phyloP scores from a whole-genome alignment of 257 asterid species.

The Lavandula angustifolia region DNA sequence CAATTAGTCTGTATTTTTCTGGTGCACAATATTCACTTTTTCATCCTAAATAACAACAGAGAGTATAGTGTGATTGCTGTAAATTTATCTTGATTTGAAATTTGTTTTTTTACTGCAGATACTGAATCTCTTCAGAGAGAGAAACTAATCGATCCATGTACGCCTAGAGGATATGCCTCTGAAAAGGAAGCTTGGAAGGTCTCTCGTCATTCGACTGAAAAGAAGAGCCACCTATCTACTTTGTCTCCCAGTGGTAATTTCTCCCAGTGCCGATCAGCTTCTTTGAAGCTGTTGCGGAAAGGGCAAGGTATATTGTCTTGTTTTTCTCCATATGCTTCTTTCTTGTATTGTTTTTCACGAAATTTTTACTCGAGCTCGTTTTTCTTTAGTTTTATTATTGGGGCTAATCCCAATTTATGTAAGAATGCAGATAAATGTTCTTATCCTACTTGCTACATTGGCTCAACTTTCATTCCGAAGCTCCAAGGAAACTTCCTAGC shows the following conservation, averaged over 20 bases:
- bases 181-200: slow-evolving; percentile 43
- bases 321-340: neutral
- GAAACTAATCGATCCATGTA: slow-evolving; percentile 76
- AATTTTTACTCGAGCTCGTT: neutral
- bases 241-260: slow-evolving; percentile 85
- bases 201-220: slow-evolving; percentile 52
- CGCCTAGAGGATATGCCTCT: slow-evolving; percentile 76
- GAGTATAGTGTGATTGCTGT: neutral
- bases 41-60: neutral
- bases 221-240: slow-evolving; percentile 45
- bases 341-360: neutral
- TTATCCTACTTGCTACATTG: slow-evolving; percentile 60
- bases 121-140: slow-evolving; percentile 45
- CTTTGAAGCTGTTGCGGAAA: slow-evolving; percentile 71
- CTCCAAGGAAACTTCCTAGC: slow-evolving; percentile 91
- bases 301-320: slow-evolving; percentile 59
- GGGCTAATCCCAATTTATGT: slow-evolving; percentile 15
- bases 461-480: slow-evolving; percentile 79
- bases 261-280: slow-evolving; percentile 85
- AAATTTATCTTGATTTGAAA: slow-evolving; percentile 2
- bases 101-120: slow-evolving; percentile 51
- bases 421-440: slow-evolving; percentile 70
- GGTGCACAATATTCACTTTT: neutral
- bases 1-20: neutral
- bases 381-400: neutral